Evolutionary conservation across 371 early-diverging fungal species (phyloP).

Genomic region (Cokeromyces recurvatus): DNA sequence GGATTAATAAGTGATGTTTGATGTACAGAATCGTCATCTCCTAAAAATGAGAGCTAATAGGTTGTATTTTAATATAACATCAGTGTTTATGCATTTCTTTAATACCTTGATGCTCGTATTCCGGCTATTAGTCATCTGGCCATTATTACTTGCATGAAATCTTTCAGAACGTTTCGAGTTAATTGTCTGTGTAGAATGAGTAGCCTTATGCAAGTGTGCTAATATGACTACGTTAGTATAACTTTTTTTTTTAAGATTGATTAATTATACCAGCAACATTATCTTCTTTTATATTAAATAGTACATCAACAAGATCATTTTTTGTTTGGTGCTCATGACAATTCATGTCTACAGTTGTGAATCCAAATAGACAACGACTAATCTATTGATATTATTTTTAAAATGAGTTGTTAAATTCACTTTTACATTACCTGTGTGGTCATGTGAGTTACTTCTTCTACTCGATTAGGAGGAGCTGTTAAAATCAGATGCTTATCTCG

Average conservation of each 20-base stretch:
- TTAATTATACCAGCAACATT: conserved; percentile 1
- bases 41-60: conserved; percentile 1
- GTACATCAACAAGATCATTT: conserved; percentile 26
- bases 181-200: conserved; percentile 13
- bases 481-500: conserved; percentile 37
- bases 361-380: conserved; percentile 38
- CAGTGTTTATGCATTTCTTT: neutral
- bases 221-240: too few relatives aligned
- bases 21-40: conserved; percentile 13
- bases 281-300: conserved; percentile 31
- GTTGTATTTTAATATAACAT: neutral
- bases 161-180: conserved; percentile 12
- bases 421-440: conserved; percentile 27
- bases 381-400: conserved; percentile 14
- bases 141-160: conserved; percentile 3
- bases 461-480: conserved; percentile 32
- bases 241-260: neutral
- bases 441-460: conserved; percentile 39
- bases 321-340: conserved; percentile 27
- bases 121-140: neutral
- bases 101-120: conserved; percentile 12
- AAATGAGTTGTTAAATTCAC: neutral
- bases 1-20: conserved; percentile 39
- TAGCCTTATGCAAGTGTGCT: conserved; percentile 11
- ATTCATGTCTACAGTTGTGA: conserved; percentile 31